phyloP scores from a whole-genome alignment of 2,329 filamentous ascomycete species.

The Curvularia sp. region DNA sequence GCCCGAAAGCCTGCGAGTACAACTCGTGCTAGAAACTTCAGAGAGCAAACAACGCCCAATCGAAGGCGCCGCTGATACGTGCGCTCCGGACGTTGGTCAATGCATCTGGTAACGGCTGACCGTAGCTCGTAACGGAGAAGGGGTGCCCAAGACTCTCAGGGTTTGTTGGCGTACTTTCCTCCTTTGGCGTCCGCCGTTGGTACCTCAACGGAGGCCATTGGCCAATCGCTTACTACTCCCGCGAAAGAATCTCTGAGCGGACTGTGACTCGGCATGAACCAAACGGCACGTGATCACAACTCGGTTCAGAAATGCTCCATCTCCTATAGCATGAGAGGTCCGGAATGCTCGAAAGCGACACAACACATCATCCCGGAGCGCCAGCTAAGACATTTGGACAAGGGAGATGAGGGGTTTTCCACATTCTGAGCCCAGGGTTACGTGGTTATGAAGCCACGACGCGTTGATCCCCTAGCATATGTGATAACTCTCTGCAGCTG shows the following conservation, averaged over 20 bases:
- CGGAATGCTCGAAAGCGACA: constrained; percentile 38
- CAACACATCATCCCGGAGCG: constrained; percentile 29
- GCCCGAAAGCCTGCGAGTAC: constrained; percentile 29
- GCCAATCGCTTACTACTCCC: constrained; percentile 39
- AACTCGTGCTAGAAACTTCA: constrained; percentile 20
- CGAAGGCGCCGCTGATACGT: constrained; percentile 25
- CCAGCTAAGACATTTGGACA: constrained; percentile 46
- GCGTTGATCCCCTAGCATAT: constrained; percentile 50
- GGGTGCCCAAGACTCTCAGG: constrained; percentile 26
- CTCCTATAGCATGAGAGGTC: constrained; percentile 42
- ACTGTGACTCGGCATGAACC: constrained; percentile 46
- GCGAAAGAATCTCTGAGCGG: constrained; percentile 37
- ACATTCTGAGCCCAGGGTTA: constrained; percentile 49
- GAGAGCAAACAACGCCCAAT: constrained; percentile 29
- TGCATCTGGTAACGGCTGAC: constrained; percentile 34
- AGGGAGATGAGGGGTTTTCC: constrained; percentile 51
- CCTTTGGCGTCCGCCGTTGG: constrained; percentile 33
- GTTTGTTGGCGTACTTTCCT: constrained; percentile 28
- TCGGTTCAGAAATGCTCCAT: constrained; percentile 49
- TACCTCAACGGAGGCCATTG: constrained; percentile 31
- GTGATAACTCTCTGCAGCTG: constrained; percentile 54
- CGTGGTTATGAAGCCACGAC: constrained; percentile 56
- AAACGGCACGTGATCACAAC: constrained; percentile 46
- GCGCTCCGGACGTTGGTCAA: constrained; percentile 31
- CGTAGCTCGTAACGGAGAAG: constrained; percentile 25